Evolutionary conservation across 306 rosid genomes (phyloP), one percentile per base, ranked within the genome.

Genomic region (Bauhinia variegata): DNA sequence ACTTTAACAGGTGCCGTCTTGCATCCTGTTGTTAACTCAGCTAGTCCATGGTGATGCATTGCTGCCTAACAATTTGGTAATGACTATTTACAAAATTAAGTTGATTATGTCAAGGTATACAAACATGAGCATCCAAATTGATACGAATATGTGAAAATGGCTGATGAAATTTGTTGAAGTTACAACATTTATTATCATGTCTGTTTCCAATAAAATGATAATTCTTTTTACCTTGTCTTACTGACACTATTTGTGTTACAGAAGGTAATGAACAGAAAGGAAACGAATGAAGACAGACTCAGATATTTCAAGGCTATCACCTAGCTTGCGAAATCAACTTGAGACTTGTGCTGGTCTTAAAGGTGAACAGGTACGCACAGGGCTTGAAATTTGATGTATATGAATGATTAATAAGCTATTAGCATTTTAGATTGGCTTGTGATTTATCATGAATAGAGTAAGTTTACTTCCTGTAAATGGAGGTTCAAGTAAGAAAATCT

Each of bases 201-300:
- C 41, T 62, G 18, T 57, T 76, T 53, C 44, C 56, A 54, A 11
- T 59, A 39, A 74, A 66, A 80, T 72, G 34, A 6, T 7, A 19
- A 11, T 65, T 67, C n/a, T 65, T n/a, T 53, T 52, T 51, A 41
- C 33, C 48, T 37, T 71, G 34, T 68, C 65, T 38, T 19, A 71
- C 84, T 80, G 54, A 83, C 76, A 19, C 39, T 75, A 53, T 68
- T 36, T 75, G 42, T 54, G 73, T 78, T 74, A 64, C 91, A 95
- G 99, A 95, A 88, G n/a, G 91, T 61, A 88, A 60, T 65, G 96
- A 91, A 63, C 96, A 85, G 84, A 86, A 84, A 78, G 80, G 81
- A 95, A 86, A 74, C 88, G 91, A 58, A 82, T 88, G 78, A 95
- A 90, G 86, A 63, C 73, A 10, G 99, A 95, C 39, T 79, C 97